These are phyloP conservation scores for Aspergillus cristatus DNA, from an alignment of 495 filamentous ascomycete species.

Conservation along the genomic window DNA sequence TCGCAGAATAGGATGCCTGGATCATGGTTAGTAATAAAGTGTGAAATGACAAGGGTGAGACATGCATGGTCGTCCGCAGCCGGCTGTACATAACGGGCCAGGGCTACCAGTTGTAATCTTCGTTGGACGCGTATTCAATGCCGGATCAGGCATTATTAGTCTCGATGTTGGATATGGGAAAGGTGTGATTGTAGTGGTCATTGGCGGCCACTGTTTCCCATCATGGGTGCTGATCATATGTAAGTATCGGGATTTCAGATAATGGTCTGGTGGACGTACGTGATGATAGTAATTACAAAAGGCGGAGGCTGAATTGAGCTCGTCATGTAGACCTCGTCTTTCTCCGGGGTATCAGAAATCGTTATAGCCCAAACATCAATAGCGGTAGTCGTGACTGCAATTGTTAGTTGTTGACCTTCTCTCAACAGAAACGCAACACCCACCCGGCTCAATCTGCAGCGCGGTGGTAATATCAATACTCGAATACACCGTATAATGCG, in stretches of 20 bases:
- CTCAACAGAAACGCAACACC: background rate
- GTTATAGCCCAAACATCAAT: constrained; percentile 1
- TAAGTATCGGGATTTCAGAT: background rate
- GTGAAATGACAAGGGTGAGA: background rate
- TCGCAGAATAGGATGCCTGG: background rate
- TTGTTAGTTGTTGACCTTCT: background rate
- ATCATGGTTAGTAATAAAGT: background rate
- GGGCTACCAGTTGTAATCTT: background rate
- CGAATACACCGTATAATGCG: background rate
- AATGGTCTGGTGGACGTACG: background rate
- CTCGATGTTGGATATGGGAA: constrained; percentile 1
- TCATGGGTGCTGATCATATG: background rate
- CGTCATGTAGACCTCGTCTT: background rate
- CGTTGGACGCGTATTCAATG: background rate
- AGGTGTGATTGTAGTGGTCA: background rate
- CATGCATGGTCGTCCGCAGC: background rate
- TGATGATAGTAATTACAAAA: background rate
- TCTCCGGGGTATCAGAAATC: background rate
- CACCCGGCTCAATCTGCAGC: background rate
- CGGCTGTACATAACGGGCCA: background rate
- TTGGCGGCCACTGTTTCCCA: background rate
- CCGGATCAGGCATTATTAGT: background rate
- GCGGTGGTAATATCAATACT: no score
- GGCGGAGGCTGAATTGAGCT: constrained; percentile 1
- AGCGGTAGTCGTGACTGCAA: background rate